Evolutionary conservation across 768 basidiomycete genomes (phyloP).

Genomic region (Tulasnella sp.): DNA sequence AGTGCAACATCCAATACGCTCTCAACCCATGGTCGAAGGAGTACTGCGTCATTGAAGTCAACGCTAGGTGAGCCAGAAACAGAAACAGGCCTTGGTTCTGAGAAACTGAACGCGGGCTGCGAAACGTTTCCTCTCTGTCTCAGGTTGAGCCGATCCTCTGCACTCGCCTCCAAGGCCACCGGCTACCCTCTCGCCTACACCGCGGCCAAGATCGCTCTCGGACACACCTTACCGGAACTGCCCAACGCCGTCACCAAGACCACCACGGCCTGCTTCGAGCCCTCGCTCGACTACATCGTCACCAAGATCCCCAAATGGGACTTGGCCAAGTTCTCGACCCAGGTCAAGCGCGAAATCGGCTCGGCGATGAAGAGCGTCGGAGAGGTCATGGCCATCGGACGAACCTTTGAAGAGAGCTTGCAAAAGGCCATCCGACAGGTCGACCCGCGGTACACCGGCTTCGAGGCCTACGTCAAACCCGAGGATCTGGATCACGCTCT

Average conservation of each 20-base stretch:
- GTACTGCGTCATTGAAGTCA: conserved; percentile 98
- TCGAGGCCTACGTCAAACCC: conserved; percentile 90
- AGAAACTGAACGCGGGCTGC: conserved; percentile 14
- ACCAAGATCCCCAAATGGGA: conserved; percentile 99
- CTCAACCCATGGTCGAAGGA: conserved; percentile 90
- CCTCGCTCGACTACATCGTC: conserved; percentile 98
- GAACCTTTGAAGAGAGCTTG: conserved; percentile 97
- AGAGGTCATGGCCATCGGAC: conserved; percentile 99
- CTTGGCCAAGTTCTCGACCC: conserved; percentile 89
- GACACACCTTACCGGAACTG: conserved; percentile 94
- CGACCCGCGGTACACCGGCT: conserved; percentile 95
- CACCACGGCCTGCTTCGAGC: conserved; percentile 98
- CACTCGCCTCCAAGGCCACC: conserved; percentile 97
- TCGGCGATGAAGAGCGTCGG: conserved; percentile 99
- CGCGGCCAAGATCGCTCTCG: conserved; percentile 97
- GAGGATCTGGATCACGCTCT: conserved; percentile 82
- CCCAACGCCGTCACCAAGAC: conserved; percentile 99
- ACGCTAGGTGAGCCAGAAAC: conserved; percentile 69
- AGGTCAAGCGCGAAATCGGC: conserved; percentile 92
- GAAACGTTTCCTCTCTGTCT: conserved; percentile 31
- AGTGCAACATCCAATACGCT: conserved; percentile 98
- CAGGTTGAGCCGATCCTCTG: conserved; percentile 51
- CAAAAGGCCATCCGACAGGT: conserved; percentile 99
- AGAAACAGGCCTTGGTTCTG: no score
- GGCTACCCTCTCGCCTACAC: conserved; percentile 99